Evolutionary conservation across 495 filamentous ascomycete genomes (phyloP).

Genomic region (Xylaria scruposa): DNA sequence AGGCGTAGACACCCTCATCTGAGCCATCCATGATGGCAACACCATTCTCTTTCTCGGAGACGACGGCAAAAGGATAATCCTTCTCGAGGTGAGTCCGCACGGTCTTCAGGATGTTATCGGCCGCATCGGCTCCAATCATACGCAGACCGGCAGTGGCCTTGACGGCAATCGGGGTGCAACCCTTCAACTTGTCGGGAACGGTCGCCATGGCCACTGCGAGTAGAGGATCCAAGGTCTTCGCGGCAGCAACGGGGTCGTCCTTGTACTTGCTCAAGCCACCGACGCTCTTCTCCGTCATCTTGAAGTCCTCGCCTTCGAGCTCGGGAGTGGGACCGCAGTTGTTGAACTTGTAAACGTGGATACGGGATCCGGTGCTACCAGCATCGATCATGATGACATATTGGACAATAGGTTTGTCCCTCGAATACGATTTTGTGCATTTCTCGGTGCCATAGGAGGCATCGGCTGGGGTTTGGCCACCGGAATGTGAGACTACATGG

Average conservation of each 20-base stretch:
- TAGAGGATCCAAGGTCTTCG: slow-evolving; percentile 84
- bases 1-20: slow-evolving; percentile 97
- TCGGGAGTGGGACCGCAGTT: slow-evolving; percentile 97
- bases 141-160: slow-evolving; percentile 96
- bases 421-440: slow-evolving; percentile 82
- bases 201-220: slow-evolving; percentile 82
- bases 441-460: slow-evolving; percentile 66
- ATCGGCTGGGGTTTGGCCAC: slow-evolving; percentile 63
- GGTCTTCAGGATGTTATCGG: slow-evolving; percentile 81
- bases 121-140: slow-evolving; percentile 81
- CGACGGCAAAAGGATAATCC: slow-evolving; percentile 90
- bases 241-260: slow-evolving; percentile 83
- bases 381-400: slow-evolving; percentile 99
- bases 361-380: slow-evolving; percentile 94
- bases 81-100: slow-evolving; percentile 87
- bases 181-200: slow-evolving; percentile 85
- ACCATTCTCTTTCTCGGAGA: slow-evolving; percentile 81
- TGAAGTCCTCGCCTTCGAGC: slow-evolving; percentile 88
- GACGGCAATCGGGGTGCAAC: slow-evolving; percentile 89
- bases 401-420: slow-evolving; percentile 90
- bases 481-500: slow-evolving; percentile 34
- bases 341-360: slow-evolving; percentile 98
- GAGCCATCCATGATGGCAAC: slow-evolving; percentile 96
- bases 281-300: slow-evolving; percentile 84
- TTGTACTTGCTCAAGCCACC: slow-evolving; percentile 86